Percentiles rank a stretch among this genome's conserved stretches.
Conservation (phyloP, 208 protist genomes). For the Crithidia thermophila region DNA sequence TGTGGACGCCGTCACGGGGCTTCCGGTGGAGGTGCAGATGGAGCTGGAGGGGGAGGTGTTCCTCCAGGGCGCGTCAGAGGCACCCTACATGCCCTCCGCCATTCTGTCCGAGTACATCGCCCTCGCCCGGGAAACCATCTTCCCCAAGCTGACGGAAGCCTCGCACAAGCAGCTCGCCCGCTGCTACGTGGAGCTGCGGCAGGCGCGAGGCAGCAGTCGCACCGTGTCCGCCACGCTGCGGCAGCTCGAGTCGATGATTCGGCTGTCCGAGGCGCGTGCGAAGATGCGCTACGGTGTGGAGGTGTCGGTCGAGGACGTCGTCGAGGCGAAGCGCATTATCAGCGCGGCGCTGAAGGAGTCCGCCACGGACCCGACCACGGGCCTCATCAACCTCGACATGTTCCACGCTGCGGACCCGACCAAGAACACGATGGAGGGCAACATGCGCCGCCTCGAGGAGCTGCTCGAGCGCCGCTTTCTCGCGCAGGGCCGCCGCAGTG, state of each 20-base stretch:
- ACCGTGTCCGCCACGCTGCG: slow-evolving; percentile 98
- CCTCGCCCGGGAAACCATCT: slow-evolving; percentile 86
- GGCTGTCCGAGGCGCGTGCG: slow-evolving; percentile 93
- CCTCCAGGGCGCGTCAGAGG: slow-evolving; percentile 51
- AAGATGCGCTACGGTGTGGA: slow-evolving; percentile 89
- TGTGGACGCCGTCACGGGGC: slow-evolving; percentile 40
- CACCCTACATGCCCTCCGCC: slow-evolving; percentile 73
- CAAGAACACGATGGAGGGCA: slow-evolving; percentile 81
- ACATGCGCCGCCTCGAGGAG: slow-evolving; percentile 74
- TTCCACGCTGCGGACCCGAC: slow-evolving; percentile 86
- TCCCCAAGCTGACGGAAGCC: slow-evolving; percentile 87
- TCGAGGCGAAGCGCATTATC: slow-evolving; percentile 92
- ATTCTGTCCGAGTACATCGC: slow-evolving; percentile 94
- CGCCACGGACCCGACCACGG: slow-evolving; percentile 87
- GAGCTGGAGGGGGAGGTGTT: slow-evolving; percentile 79
- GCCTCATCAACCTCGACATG: slow-evolving; percentile 90
- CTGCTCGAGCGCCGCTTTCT: slow-evolving; percentile 62
- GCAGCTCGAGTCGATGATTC: slow-evolving; percentile 99
- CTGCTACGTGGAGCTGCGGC: slow-evolving; percentile 95
- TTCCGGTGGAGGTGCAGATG: slow-evolving; percentile 52
- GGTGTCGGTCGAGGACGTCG: slow-evolving; percentile 86
- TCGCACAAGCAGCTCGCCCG: slow-evolving; percentile 90
- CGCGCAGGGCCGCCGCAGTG: slow-evolving; percentile 39
- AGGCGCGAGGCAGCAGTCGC: slow-evolving; percentile 79
- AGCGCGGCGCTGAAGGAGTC: slow-evolving; percentile 85